Evolutionary conservation across 2,329 filamentous ascomycete genomes (phyloP).

Genomic region (Claviceps sp.): DNA sequence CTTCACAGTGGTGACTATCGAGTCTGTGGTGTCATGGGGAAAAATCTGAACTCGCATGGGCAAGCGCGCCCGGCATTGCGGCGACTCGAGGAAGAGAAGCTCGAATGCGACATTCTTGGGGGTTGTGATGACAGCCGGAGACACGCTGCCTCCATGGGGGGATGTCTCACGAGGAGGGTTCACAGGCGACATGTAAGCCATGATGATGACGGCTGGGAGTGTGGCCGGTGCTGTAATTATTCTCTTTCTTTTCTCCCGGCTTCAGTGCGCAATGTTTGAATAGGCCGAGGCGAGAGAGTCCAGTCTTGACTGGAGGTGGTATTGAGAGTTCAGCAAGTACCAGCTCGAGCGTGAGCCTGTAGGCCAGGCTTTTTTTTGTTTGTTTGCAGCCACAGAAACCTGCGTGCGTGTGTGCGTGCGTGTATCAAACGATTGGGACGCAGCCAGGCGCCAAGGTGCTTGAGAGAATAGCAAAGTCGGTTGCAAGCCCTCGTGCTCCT

Average conservation of each 20-base stretch:
- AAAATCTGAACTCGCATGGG: constrained; percentile 87
- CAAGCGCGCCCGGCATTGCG: constrained; percentile 58
- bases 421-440: neutral
- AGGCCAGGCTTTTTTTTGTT: constrained; percentile 18
- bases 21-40: constrained; percentile 91
- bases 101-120: constrained; percentile 72
- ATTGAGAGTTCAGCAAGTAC: constrained; percentile 12
- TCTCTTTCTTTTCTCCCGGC: neutral
- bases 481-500: neutral
- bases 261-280: constrained; percentile 1
- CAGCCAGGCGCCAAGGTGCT: constrained; percentile 8
- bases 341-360: constrained; percentile 13
- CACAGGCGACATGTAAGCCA: constrained; percentile 35
- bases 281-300: constrained; percentile 10
- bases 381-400: neutral
- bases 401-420: neutral
- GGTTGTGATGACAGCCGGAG: constrained; percentile 32
- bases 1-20: constrained; percentile 95
- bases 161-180: constrained; percentile 21
- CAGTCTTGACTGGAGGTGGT: constrained; percentile 9
- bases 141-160: constrained; percentile 30
- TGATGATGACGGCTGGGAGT: constrained; percentile 11
- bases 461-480: constrained; percentile 5
- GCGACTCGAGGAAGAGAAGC: constrained; percentile 54
- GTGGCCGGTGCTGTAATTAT: neutral